Evolutionary conservation across 805 yeast species (phyloP), one percentile per base, ranked within the genome.

Genomic region (Wickerhamomyces hampshirensis): DNA sequence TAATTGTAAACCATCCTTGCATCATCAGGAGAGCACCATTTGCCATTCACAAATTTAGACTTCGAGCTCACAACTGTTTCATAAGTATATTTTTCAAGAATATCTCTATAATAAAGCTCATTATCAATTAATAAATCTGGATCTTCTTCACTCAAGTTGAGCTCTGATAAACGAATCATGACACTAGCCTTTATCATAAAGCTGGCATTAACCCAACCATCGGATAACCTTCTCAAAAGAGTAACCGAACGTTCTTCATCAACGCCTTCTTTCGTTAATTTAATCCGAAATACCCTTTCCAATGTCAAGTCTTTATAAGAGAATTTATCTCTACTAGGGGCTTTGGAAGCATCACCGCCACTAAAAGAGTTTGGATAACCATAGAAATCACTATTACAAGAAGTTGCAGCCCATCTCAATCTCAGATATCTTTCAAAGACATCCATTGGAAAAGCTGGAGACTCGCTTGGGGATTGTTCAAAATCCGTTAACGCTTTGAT

Each of bases 51-150:
- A 9, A 30, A 13, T 26, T 31, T 37, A 9, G 34, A 14, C 13
- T 23, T 34, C 19, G 38, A 23, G 13, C 33, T 29, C 2, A 31
- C 29, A 11, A 53, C 48, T n/a, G 48, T 33, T 26, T 55, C 57
- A 26, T 39, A 42, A 1, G 39, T 31, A n/a, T 38, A 26, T 6
- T 23, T 31, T 21, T 52, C 49, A 6, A 58, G 15, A 13, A 23
- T n/a, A 36, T 56, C 60, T 17, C 53, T 37, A 31, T 39, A 50
- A 23, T 43, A 51, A 6, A 58, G 23, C 28, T 51, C 60, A 33
- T 46, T 50, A 19, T 43, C 42, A 8, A 37, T 38, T 17, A 45
- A 35, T 44, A 58, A 33, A 28, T 48, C 53, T 2, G 60, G 60
- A 37, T 58, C 60, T 14, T 44, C 48, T 23, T 46, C 34, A 5